Evolutionary conservation across 164 flowering plant species (phyloP).

Genomic region (Aristolochia californica): DNA sequence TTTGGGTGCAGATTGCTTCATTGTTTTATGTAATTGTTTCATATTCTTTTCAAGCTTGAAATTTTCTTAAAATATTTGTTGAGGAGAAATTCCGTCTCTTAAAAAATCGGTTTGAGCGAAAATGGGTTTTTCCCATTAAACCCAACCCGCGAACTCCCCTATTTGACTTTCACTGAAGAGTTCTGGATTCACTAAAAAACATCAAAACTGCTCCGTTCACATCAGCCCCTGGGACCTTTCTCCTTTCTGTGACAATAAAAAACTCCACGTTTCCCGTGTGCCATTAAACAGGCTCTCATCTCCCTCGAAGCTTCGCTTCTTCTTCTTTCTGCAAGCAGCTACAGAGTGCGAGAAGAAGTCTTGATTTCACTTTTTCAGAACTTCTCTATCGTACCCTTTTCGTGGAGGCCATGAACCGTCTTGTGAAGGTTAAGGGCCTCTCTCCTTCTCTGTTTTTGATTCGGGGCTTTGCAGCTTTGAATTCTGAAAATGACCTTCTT

Average conservation of each 20-base stretch:
- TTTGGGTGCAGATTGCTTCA: no score
- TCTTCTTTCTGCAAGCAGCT: not conserved
- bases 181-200: no score
- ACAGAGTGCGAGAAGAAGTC: not conserved
- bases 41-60: not conserved
- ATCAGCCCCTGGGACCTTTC: not conserved
- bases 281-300: not conserved
- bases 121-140: no score
- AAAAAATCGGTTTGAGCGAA: no score
- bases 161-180: no score
- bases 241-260: not conserved
- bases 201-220: not conserved
- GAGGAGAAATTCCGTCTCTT: no score
- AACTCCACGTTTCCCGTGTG: conserved; percentile 8
- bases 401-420: conserved; percentile 38
- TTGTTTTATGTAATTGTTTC: no score
- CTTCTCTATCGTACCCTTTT: conserved; percentile 5
- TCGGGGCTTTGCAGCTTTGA: conserved; percentile 1
- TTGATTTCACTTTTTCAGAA: not conserved
- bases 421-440: conserved; percentile 13
- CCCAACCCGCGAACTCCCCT: no score
- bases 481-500: conserved; percentile 20
- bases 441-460: conserved; percentile 5
- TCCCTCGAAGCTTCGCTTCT: not conserved
- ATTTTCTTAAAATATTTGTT: not conserved